A percentile compares a stretch with the other conserved stretches of the same genome.
These are phyloP conservation scores for Tetracladium setigerum DNA, from an alignment of 495 filamentous ascomycete species.

Conservation along the genomic window DNA sequence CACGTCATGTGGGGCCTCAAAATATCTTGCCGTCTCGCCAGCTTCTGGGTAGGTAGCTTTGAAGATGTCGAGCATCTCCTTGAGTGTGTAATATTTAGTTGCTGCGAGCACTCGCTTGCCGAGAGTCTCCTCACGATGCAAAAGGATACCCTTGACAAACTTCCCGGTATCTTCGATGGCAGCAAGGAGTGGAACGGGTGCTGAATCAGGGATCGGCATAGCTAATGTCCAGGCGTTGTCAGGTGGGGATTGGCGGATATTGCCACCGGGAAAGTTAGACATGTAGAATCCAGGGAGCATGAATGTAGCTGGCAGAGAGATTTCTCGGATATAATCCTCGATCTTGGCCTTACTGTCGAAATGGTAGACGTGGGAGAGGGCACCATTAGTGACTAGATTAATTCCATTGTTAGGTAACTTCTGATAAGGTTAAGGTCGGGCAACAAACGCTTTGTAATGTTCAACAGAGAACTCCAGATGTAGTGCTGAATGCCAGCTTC, in stretches of 20 bases:
- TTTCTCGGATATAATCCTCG: conserved; percentile 44
- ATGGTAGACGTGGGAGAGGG: conserved; percentile 43
- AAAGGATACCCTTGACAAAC: conserved; percentile 45
- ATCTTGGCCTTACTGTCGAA: conserved; percentile 56
- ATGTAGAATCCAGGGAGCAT: conserved; percentile 54
- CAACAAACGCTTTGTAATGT: conserved; percentile 29
- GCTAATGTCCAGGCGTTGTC: conserved; percentile 31
- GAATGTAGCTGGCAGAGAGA: conserved; percentile 43
- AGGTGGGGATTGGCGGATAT: conserved; percentile 20
- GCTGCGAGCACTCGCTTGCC: conserved; percentile 39
- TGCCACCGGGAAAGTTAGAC: conserved; percentile 35
- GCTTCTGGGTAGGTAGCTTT: conserved; percentile 37
- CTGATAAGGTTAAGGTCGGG: too few relatives aligned
- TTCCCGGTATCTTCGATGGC: conserved; percentile 44
- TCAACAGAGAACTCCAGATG: conserved; percentile 34
- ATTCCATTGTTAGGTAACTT: too few relatives aligned
- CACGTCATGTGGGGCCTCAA: conserved; percentile 35
- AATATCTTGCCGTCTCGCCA: conserved; percentile 32
- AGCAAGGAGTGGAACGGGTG: conserved; percentile 46
- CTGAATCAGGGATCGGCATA: conserved; percentile 31
- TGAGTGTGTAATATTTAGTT: conserved; percentile 38
- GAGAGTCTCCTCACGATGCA: conserved; percentile 27
- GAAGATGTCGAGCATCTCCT: conserved; percentile 41
- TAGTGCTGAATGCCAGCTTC: conserved; percentile 35
- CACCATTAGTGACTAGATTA: conserved; percentile 32